Evolutionary conservation across 78 protist species (phyloP).

Genomic region (Dictyostelium purpureum): DNA sequence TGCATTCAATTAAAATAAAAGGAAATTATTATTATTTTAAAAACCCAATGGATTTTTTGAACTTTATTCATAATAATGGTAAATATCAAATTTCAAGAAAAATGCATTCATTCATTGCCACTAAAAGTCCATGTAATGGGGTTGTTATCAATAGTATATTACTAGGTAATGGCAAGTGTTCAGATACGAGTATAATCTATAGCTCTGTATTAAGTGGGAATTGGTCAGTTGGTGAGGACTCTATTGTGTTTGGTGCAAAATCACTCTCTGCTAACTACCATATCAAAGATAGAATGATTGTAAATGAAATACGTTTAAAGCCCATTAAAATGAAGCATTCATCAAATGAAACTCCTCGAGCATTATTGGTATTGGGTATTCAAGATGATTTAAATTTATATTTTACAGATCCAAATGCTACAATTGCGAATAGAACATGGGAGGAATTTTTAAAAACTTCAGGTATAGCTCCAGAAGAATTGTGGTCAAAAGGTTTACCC

Average conservation of each 20-base stretch:
- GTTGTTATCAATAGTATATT: slow-evolving; percentile 26
- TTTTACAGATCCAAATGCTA: slow-evolving; percentile 12
- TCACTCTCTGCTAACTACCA: not conserved
- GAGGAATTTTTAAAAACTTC: slow-evolving; percentile 7
- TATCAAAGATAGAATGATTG: slow-evolving; percentile 18
- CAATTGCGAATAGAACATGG: slow-evolving; percentile 51
- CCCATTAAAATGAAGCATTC: not conserved
- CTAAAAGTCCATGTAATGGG: not conserved
- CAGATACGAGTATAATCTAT: not conserved
- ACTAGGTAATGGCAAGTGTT: slow-evolving; percentile 27
- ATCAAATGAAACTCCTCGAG: not conserved
- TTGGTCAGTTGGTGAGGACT: slow-evolving; percentile 42
- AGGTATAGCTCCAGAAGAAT: slow-evolving; percentile 53
- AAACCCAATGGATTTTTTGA: slow-evolving; percentile 17
- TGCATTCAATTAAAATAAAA: slow-evolving; percentile 11
- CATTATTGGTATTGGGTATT: slow-evolving; percentile 30
- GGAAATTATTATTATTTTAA: slow-evolving; percentile 24
- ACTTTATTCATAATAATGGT: not conserved
- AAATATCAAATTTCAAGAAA: not conserved
- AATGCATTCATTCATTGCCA: slow-evolving; percentile 33
- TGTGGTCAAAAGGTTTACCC: slow-evolving; percentile 30
- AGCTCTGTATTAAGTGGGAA: not conserved
- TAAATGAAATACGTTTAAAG: slow-evolving; percentile 20
- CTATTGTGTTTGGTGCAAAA: slow-evolving; percentile 35
- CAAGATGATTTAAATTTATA: slow-evolving; percentile 20